Evolutionary conservation across 73 alveolate genomes (phyloP).

Genomic region (Durusdinium trenchii): DNA sequence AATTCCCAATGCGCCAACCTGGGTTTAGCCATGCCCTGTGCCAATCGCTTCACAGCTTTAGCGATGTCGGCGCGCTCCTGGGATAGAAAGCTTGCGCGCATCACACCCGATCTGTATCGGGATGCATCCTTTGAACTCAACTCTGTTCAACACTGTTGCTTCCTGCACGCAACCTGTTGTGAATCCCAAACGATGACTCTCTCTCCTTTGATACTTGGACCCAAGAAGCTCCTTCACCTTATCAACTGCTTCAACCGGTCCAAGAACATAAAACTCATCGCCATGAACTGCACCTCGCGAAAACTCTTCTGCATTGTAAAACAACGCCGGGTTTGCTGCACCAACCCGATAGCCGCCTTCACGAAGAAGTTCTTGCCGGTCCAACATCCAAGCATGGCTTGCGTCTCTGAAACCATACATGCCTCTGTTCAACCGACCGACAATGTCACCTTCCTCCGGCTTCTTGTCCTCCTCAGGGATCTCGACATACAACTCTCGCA

Average conservation of each 20-base stretch:
- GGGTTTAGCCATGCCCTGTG: slow-evolving; percentile 44
- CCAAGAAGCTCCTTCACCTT: background rate
- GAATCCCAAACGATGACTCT: slow-evolving; percentile 45
- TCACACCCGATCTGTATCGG: slow-evolving; percentile 34
- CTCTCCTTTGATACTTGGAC: slow-evolving; percentile 28
- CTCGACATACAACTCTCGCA: background rate
- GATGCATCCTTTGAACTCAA: slow-evolving; percentile 7
- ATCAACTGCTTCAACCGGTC: slow-evolving; percentile 12
- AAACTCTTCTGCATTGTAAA: background rate
- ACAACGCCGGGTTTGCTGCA: slow-evolving; percentile 49
- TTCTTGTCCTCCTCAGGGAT: background rate
- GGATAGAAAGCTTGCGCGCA: slow-evolving; percentile 31
- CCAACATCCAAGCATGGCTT: slow-evolving; percentile 40
- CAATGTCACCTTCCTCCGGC: background rate
- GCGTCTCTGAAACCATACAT: slow-evolving; percentile 73
- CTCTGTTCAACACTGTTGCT: slow-evolving; percentile 32
- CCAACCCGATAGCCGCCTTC: slow-evolving; percentile 48
- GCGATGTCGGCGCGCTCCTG: slow-evolving; percentile 53
- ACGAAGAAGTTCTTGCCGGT: slow-evolving; percentile 25
- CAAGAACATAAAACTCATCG: slow-evolving; percentile 66
- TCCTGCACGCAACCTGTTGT: background rate
- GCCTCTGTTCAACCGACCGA: slow-evolving; percentile 25
- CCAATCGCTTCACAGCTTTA: slow-evolving; percentile 4
- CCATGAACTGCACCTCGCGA: slow-evolving; percentile 68
- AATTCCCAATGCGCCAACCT: background rate